Evolutionary conservation across 495 filamentous ascomycete species (phyloP).

Genomic region (Xylaria intraflava): DNA sequence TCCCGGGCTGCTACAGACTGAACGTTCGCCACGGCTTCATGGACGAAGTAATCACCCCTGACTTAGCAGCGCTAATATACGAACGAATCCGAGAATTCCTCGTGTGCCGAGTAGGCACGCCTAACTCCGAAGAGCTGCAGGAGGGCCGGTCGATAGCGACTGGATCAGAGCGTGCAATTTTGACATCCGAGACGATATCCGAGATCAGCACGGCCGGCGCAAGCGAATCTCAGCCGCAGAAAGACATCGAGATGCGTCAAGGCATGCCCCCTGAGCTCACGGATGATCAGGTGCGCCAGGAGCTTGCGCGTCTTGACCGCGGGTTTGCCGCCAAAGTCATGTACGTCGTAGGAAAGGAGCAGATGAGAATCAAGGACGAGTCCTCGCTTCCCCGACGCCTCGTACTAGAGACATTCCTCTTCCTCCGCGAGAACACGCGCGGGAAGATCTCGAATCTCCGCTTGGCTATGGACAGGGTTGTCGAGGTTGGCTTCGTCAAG

Average conservation of each 20-base stretch:
- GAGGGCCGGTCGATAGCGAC: slow-evolving; percentile 8
- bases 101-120: slow-evolving; percentile 27
- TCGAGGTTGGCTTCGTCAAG: slow-evolving; percentile 68
- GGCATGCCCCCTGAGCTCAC: slow-evolving; percentile 20
- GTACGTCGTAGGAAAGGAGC: slow-evolving; percentile 68
- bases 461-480: slow-evolving; percentile 53
- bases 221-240: not conserved
- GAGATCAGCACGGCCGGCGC: not conserved
- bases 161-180: too few relatives aligned
- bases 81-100: slow-evolving; percentile 53
- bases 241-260: slow-evolving; percentile 1
- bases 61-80: slow-evolving; percentile 54
- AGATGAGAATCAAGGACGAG: slow-evolving; percentile 49
- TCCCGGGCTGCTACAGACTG: slow-evolving; percentile 57
- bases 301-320: slow-evolving; percentile 46
- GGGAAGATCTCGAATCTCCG: slow-evolving; percentile 56
- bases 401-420: slow-evolving; percentile 53
- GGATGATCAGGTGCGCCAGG: slow-evolving; percentile 32
- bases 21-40: slow-evolving; percentile 65
- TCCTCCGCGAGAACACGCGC: slow-evolving; percentile 63
- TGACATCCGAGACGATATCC: slow-evolving; percentile 1
- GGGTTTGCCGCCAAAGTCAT: slow-evolving; percentile 57
- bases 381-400: slow-evolving; percentile 41
- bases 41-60: slow-evolving; percentile 57
- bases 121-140: slow-evolving; percentile 11